Conservation (phyloP, 148 eudicot species). For the Linanthus parryae region DNA sequence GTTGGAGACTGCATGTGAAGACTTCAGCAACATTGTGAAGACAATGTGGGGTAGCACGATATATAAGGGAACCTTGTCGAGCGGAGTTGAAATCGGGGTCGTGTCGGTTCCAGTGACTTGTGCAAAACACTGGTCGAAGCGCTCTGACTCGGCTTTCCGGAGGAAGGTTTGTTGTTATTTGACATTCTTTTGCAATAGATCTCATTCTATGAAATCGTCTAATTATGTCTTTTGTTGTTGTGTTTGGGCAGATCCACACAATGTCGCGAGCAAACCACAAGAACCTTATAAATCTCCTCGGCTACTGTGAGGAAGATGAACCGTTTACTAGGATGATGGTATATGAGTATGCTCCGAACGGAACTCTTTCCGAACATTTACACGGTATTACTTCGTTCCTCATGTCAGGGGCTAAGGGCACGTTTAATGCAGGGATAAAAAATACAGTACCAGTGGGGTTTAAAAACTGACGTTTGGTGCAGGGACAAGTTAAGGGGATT, state of each 20-base stretch:
- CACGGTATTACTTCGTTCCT: constrained; percentile 41
- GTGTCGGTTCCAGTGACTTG: constrained; percentile 50
- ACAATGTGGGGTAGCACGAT: constrained; percentile 43
- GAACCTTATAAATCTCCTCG: constrained; percentile 89
- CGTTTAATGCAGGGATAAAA: no score
- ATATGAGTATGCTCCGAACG: constrained; percentile 90
- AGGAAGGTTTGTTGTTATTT: constrained; percentile 52
- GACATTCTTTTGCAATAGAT: not conserved
- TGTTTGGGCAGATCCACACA: constrained; percentile 49
- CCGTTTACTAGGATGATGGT: constrained; percentile 97
- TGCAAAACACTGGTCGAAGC: constrained; percentile 63
- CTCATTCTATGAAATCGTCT: not conserved
- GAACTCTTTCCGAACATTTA: constrained; percentile 81
- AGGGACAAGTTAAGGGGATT: no score
- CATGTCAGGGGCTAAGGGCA: no score
- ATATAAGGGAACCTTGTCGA: constrained; percentile 91
- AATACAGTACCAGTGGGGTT: no score
- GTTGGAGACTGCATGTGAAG: constrained; percentile 90
- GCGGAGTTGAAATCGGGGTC: constrained; percentile 93
- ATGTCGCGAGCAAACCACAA: constrained; percentile 91
- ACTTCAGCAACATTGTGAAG: constrained; percentile 87
- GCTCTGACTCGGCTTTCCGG: constrained; percentile 53
- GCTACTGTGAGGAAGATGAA: constrained; percentile 88
- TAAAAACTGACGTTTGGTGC: no score
- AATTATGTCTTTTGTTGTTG: not conserved